Percentiles rank a stretch among this genome's conserved stretches.
phyloP scores from a whole-genome alignment of 768 basidiomycete genomes.

The Phlebiopsis gigantea region DNA sequence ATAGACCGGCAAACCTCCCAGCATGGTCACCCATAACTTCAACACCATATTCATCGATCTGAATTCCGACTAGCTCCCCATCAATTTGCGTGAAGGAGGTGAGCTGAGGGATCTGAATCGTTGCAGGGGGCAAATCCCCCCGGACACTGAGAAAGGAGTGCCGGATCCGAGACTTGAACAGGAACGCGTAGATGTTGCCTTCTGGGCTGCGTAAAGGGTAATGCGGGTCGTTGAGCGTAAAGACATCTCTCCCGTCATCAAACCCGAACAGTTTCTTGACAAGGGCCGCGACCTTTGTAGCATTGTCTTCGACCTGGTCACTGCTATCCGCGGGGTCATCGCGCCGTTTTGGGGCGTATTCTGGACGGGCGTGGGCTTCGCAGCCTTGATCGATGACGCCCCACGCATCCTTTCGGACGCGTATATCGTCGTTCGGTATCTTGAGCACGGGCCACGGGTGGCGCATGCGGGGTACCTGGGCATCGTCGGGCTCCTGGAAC shows the following conservation, averaged over 20 bases:
- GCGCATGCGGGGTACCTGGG: constrained; percentile 16
- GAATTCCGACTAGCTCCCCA: neutral
- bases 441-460: constrained; percentile 23
- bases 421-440: constrained; percentile 1
- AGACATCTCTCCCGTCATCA: neutral
- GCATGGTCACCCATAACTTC: neutral
- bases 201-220: neutral
- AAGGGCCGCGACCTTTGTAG: constrained; percentile 35
- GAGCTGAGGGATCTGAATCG: neutral
- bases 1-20: neutral
- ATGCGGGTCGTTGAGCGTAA: neutral
- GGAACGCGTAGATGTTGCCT: neutral
- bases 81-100: neutral
- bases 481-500: constrained; percentile 12
- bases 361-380: neutral
- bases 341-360: neutral
- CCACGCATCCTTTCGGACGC: neutral
- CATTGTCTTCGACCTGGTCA: constrained; percentile 32
- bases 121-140: neutral
- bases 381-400: constrained; percentile 5
- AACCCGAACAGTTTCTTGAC: constrained; percentile 24
- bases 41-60: neutral
- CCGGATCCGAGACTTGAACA: neutral
- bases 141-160: neutral
- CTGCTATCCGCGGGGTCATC: constrained; percentile 18